Evolutionary conservation across 345 rosid genomes (phyloP).

Genomic region (Eucalyptus polyanthemos): DNA sequence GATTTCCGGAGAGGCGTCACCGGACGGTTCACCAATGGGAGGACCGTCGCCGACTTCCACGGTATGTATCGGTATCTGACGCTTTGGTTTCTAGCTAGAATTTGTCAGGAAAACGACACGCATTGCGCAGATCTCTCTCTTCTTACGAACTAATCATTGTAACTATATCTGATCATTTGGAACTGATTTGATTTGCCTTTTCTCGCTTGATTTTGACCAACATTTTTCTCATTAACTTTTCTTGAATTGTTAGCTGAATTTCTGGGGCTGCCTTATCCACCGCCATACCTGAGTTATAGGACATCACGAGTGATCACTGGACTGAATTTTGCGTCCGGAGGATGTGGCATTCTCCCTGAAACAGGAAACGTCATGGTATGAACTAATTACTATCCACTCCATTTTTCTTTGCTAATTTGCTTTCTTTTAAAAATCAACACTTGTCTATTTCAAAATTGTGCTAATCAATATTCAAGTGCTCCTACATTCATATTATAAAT

Average conservation of each 20-base stretch:
- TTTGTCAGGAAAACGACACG: not conserved
- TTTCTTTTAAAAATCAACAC: not conserved
- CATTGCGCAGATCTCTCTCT: not conserved
- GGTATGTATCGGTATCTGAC: not conserved
- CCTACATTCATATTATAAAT: not conserved
- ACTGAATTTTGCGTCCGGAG: slow-evolving; percentile 40
- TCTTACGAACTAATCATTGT: not conserved
- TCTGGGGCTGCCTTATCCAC: slow-evolving; percentile 27
- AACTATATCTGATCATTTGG: fast-evolving
- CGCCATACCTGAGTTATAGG: slow-evolving; percentile 9
- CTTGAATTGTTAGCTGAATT: slow-evolving; percentile 18
- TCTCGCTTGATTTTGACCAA: not conserved
- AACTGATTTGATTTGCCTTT: not conserved
- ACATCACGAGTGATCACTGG: slow-evolving; percentile 2
- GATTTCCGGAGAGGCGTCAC: slow-evolving; percentile 14
- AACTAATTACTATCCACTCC: not conserved
- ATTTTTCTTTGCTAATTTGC: not conserved
- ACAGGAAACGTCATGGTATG: slow-evolving; percentile 17
- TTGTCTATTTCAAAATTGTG: not conserved
- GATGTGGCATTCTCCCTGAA: slow-evolving; percentile 34
- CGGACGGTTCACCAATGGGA: slow-evolving; percentile 47
- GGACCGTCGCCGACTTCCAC: slow-evolving; percentile 19
- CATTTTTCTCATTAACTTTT: not conserved
- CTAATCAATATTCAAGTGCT: not conserved
- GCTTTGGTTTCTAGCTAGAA: not conserved